Evolutionary conservation across 495 filamentous ascomycete genomes (phyloP).

Genomic region (Durotheca rogersii): DNA sequence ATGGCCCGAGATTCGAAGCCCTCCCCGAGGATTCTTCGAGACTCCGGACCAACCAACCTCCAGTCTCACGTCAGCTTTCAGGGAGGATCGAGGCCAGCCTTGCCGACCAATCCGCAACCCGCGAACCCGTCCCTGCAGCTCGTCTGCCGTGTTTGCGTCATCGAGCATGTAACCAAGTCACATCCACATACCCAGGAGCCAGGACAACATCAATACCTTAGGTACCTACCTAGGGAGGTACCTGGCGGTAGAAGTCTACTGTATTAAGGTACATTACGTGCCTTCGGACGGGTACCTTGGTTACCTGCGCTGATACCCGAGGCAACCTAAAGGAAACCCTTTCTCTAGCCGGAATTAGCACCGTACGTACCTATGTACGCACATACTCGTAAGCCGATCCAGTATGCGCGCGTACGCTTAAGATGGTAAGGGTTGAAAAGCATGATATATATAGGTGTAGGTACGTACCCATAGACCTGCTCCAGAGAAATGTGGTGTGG

Average conservation of each 20-base stretch:
- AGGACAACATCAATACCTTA: background rate
- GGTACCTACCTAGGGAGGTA: background rate
- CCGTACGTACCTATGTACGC: background rate
- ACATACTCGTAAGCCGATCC: too few species aligned
- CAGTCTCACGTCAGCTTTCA: slow-evolving; percentile 21
- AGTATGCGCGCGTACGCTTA: too few species aligned
- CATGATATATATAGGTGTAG: too few species aligned
- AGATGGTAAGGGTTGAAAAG: too few species aligned
- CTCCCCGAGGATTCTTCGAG: too few species aligned
- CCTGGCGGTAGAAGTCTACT: background rate
- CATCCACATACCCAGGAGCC: background rate
- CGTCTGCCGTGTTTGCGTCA: slow-evolving; percentile 20
- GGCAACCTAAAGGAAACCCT: too few species aligned
- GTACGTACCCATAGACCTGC: too few species aligned
- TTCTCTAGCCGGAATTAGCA: background rate
- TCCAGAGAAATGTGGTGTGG: too few species aligned
- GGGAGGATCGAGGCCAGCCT: background rate
- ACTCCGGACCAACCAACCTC: background rate
- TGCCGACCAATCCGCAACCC: background rate
- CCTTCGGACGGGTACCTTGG: too few species aligned
- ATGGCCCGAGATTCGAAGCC: too few species aligned
- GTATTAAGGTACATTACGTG: too few species aligned
- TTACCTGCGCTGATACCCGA: too few species aligned
- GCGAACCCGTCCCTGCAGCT: slow-evolving; percentile 15
- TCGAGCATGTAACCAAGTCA: slow-evolving; percentile 1